Evolutionary conservation across 371 early-diverging fungal species (phyloP), one percentile per base, ranked within the genome.

Genomic region (Mucor piriformis): DNA sequence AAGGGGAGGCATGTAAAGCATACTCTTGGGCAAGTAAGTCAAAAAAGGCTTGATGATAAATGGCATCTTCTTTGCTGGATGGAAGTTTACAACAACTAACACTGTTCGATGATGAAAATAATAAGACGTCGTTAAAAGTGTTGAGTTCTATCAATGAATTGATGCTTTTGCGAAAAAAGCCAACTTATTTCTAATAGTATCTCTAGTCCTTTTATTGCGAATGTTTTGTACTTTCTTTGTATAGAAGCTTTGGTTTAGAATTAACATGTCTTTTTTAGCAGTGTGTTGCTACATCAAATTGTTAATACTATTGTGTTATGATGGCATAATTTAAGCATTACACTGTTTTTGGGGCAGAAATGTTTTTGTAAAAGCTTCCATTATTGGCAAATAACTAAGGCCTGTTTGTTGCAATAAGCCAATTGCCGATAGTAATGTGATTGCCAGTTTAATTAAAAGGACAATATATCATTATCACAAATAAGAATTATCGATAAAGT

Each of bases 111-210:
- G 49, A 48, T n/a, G 27, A 40, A 23, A 21, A 38, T 23, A 43
- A 33, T 18, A 44, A 6, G 20, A 35, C 18, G 15, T 59, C 35
- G 46, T 43, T 46, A 34, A 43, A 29, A 16, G 59, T n/a, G 55
- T 23, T 59, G 55, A 43, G 50, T 15, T 48, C 44, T 42, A 64
- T 49, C 32, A 55, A 20, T 16, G 49, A 27, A 40, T 35, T 46
- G 29, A 50, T 42, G 50, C 51, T 34, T 38, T 65, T n/a, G 55
- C 18, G 24, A 65, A 60, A 56, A 65, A 56, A n/a, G 34, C 40
- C 33, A 59, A 50, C 40, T 59, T 59, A 40, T 55, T 65, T 38
- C 55, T 59, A 6, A 65, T 34, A 13, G 51, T 13, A 3, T 65
- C 66, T 52, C 34, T 65, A 32, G 66, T 47, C 27, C 21, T 54